Evolutionary conservation across 78 protist genomes (phyloP), one percentile per base, ranked within the genome.

Genomic region (Dictyostelium intermedium): DNA sequence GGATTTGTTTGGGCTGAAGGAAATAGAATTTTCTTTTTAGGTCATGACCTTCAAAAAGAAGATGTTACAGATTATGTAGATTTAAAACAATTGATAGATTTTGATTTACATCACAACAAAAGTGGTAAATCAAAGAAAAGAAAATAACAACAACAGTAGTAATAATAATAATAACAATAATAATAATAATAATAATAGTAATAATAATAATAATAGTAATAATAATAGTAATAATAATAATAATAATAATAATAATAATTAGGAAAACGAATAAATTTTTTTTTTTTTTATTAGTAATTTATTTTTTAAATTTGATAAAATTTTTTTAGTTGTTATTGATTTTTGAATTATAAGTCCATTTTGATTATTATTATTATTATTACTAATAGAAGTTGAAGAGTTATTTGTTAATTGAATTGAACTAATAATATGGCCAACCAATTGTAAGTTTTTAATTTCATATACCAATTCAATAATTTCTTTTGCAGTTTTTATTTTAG

Each of bases 1-100:
- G 94, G 94, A 39, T 89, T 89, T 70, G 94, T 89, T 41, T 89
- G 94, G 94, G 94, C 86, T 5, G 94, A 89, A n/a, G 87, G 87
- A 3, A 78, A 80, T 39, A 78, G 87, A 89, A 66, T 89, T 2
- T 89, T 50, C 61, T 89, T 89, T 32, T 41, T 89, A 7, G 94
- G 94, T 34, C 79, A 80, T 81, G 94, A 89, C 18, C 60, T 89
- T 16, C 74, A 80, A 43, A 78, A 81, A 50, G 94, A 89, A 70
- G 94, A 89, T 89, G 94, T 89, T 0, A 50, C 94, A 32, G 43
- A 56, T 8, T 89, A 80, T 70, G 87, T 89, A 7, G 94, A 89
- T 50, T 16, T 89, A 27, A 32, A 34, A 23, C 61, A 60, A 47
- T 18, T 89, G 35, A 78, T 43, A 69, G 85, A 89, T 37, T 89